Evolutionary conservation across 768 basidiomycete species (phyloP).

Genomic region (Hygrocybe punicea): DNA sequence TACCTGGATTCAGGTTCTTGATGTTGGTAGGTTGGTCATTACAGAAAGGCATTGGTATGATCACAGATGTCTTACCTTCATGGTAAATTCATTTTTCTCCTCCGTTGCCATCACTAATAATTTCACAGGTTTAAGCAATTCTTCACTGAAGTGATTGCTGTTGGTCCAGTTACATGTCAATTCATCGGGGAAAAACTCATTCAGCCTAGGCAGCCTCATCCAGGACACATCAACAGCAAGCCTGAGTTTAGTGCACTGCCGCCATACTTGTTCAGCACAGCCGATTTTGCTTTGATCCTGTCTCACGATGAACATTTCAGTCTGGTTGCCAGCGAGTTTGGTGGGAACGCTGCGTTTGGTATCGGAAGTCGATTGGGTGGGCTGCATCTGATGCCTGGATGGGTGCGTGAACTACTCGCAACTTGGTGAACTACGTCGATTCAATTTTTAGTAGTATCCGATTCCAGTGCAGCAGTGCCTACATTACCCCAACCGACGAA

Average conservation of each 20-base stretch:
- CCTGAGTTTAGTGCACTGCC: constrained; percentile 94
- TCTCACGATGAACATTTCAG: constrained; percentile 97
- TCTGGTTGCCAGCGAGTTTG: constrained; percentile 93
- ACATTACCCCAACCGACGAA: constrained; percentile 93
- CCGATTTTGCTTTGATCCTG: constrained; percentile 93
- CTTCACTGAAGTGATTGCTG: constrained; percentile 80
- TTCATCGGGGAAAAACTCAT: constrained; percentile 94
- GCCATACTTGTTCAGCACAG: constrained; percentile 90
- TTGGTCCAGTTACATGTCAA: constrained; percentile 93
- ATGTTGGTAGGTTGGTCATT: constrained; percentile 99
- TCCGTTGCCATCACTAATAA: constrained; percentile 8
- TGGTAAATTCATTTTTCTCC: constrained; percentile 48
- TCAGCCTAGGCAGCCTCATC: constrained; percentile 91
- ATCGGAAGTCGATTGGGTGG: constrained; percentile 93
- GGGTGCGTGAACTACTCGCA: constrained; percentile 54
- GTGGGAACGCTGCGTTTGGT: constrained; percentile 92
- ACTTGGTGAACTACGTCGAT: constrained; percentile 2
- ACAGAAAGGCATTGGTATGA: constrained; percentile 94
- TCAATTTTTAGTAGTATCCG: constrained; percentile 80
- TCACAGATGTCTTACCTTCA: constrained; percentile 91
- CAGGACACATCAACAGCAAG: constrained; percentile 91
- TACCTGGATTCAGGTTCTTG: constrained; percentile 95
- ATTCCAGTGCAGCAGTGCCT: constrained; percentile 90
- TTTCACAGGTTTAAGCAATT: constrained; percentile 69
- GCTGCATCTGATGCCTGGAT: constrained; percentile 95